Conservation (phyloP, 2,329 filamentous ascomycete species). For the Phialophora macrospora region DNA sequence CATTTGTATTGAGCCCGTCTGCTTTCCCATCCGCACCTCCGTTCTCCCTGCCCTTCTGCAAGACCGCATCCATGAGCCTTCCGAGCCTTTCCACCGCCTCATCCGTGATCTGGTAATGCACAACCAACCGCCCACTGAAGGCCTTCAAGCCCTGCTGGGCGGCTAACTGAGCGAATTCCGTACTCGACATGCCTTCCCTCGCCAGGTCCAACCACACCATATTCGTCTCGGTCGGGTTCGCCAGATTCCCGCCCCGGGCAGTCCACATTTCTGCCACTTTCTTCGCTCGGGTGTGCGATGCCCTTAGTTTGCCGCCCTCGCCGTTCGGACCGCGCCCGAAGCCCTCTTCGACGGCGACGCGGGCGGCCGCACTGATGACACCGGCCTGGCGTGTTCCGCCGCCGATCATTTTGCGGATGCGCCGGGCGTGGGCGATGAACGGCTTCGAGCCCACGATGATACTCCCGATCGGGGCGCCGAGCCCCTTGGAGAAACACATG, state of each 20-base stretch:
- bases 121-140: constrained; percentile 64
- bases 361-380: constrained; percentile 74
- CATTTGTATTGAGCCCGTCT: constrained; percentile 6
- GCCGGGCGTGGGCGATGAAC: constrained; percentile 70
- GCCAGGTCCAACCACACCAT: constrained; percentile 85
- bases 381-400: constrained; percentile 79
- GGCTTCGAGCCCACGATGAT: constrained; percentile 67
- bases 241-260: constrained; percentile 68
- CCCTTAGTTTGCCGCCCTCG: constrained; percentile 65
- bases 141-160: constrained; percentile 63
- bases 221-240: constrained; percentile 80
- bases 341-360: constrained; percentile 78
- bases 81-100: constrained; percentile 42
- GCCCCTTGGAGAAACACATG: constrained; percentile 80
- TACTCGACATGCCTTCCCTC: constrained; percentile 58
- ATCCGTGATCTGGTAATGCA: constrained; percentile 67
- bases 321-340: constrained; percentile 66
- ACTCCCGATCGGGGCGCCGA: constrained; percentile 80
- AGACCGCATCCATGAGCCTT: constrained; percentile 41
- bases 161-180: constrained; percentile 61
- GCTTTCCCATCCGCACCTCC: neutral
- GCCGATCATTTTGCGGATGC: constrained; percentile 79
- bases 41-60: constrained; percentile 11
- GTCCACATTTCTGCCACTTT: constrained; percentile 70
- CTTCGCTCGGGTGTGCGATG: constrained; percentile 67